A percentile compares a stretch with the other conserved stretches of the same genome.
Evolutionary conservation across 257 asterid genomes (phyloP).

Genomic region (Solanum paucissectum): DNA sequence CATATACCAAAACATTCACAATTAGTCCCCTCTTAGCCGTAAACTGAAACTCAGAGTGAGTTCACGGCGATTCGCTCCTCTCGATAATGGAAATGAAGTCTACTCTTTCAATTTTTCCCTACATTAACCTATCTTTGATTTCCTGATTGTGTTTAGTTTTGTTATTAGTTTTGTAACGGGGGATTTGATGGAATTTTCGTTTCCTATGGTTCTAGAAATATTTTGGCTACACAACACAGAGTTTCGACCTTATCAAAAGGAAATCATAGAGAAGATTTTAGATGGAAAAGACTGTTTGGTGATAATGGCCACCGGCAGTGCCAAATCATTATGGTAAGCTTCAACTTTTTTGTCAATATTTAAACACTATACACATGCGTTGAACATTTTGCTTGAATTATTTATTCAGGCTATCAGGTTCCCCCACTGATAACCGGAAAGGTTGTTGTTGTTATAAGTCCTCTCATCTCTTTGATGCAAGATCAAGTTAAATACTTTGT

Average conservation of each 20-base stretch:
- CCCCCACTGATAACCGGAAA: conserved; percentile 67
- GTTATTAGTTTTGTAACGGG: not conserved
- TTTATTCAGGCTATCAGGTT: conserved; percentile 63
- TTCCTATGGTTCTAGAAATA: conserved; percentile 37
- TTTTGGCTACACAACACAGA: conserved; percentile 55
- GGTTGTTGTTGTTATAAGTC: conserved; percentile 74
- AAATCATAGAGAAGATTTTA: conserved; percentile 52
- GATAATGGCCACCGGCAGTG: conserved; percentile 95
- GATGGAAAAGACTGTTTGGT: conserved; percentile 72
- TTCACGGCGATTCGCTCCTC: not conserved
- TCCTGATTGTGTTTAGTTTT: not conserved
- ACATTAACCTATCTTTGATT: not conserved
- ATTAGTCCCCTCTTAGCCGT: not conserved
- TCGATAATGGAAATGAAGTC: conserved; percentile 34
- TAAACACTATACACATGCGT: not conserved
- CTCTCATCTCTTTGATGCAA: conserved; percentile 91
- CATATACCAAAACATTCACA: not conserved
- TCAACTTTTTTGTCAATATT: not conserved
- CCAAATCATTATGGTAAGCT: conserved; percentile 76
- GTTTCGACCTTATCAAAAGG: conserved; percentile 86
- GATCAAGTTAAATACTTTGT: conserved; percentile 51
- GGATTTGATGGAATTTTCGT: not conserved
- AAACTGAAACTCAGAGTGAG: not conserved
- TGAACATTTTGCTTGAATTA: not conserved
- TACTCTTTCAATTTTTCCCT: conserved; percentile 13